A percentile compares a stretch with the other conserved stretches of the same genome.
phyloP scores from a whole-genome alignment of 2,329 filamentous ascomycete genomes.

The Sporothrix globosa region DNA sequence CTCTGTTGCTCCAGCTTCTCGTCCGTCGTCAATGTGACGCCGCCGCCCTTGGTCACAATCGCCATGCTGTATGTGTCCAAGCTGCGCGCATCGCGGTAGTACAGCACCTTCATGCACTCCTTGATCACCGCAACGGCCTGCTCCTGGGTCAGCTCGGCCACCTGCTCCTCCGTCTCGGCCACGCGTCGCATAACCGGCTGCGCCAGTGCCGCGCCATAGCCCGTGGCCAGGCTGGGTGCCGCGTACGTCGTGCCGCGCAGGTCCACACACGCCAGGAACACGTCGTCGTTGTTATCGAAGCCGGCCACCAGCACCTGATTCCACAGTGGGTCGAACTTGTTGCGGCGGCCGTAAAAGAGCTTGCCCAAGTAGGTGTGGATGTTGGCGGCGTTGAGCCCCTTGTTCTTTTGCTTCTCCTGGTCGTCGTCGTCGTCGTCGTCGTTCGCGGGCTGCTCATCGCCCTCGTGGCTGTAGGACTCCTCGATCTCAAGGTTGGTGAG shows the following conservation, averaged over 20 bases:
- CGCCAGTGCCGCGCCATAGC: slow-evolving; percentile 89
- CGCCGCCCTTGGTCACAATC: slow-evolving; percentile 82
- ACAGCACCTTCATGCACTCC: slow-evolving; percentile 98
- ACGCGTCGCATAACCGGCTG: slow-evolving; percentile 85
- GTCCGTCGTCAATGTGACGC: slow-evolving; percentile 80
- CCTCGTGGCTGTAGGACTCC: slow-evolving; percentile 73
- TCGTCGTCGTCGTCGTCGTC: slow-evolving; percentile 65
- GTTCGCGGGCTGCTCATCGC: slow-evolving; percentile 34
- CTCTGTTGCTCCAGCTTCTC: slow-evolving; percentile 93
- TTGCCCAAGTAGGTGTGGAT: slow-evolving; percentile 96
- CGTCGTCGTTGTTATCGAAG: slow-evolving; percentile 74
- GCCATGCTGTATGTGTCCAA: slow-evolving; percentile 90
- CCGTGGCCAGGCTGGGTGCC: slow-evolving; percentile 85
- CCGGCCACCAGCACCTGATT: slow-evolving; percentile 92
- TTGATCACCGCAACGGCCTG: slow-evolving; percentile 78
- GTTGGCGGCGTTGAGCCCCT: slow-evolving; percentile 81
- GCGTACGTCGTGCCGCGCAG: slow-evolving; percentile 91
- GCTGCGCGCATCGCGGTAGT: slow-evolving; percentile 93
- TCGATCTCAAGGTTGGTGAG: slow-evolving; percentile 83
- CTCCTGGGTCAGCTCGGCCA: slow-evolving; percentile 72
- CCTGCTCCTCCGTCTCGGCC: slow-evolving; percentile 81
- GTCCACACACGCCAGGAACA: slow-evolving; percentile 91
- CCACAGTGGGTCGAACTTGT: slow-evolving; percentile 96
- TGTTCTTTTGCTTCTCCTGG: slow-evolving; percentile 56
- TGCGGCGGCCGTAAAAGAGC: slow-evolving; percentile 92